A percentile compares a stretch with the other conserved stretches of the same genome.
Evolutionary conservation across 306 rosid species (phyloP).

Genomic region (Parietaria judaica): DNA sequence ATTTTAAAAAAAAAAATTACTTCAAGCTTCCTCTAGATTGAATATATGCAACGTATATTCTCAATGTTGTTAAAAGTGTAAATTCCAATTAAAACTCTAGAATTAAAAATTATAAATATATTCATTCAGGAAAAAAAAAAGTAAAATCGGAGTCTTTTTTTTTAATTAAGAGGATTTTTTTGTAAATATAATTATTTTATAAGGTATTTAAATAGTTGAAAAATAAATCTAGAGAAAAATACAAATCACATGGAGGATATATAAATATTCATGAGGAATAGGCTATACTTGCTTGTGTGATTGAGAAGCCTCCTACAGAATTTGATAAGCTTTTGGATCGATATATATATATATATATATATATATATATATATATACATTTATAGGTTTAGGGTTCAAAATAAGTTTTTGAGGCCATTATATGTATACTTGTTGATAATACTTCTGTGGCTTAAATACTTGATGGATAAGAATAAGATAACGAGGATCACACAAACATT

Average conservation of each 20-base stretch:
- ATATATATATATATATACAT: background rate
- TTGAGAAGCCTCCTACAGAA: background rate
- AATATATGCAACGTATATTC: no score
- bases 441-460: conserved; percentile 18
- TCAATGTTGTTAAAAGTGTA: no score
- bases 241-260: conserved; percentile 10
- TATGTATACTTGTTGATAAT: conserved; percentile 12
- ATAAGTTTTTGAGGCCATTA: background rate
- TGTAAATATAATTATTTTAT: no score
- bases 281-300: conserved; percentile 7
- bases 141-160: no score
- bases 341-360: no score
- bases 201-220: no score
- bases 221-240: background rate
- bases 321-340: background rate
- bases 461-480: conserved; percentile 11
- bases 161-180: no score
- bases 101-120: no score
- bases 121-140: no score
- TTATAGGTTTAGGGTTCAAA: conserved; percentile 1
- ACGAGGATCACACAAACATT: background rate
- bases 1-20: no score
- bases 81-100: no score
- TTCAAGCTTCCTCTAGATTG: no score
- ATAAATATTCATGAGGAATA: conserved; percentile 10